These are phyloP conservation scores for Nannizziopsis arthrosporioides DNA, from an alignment of 2,329 filamentous ascomycete genomes.

Conservation along the genomic window DNA sequence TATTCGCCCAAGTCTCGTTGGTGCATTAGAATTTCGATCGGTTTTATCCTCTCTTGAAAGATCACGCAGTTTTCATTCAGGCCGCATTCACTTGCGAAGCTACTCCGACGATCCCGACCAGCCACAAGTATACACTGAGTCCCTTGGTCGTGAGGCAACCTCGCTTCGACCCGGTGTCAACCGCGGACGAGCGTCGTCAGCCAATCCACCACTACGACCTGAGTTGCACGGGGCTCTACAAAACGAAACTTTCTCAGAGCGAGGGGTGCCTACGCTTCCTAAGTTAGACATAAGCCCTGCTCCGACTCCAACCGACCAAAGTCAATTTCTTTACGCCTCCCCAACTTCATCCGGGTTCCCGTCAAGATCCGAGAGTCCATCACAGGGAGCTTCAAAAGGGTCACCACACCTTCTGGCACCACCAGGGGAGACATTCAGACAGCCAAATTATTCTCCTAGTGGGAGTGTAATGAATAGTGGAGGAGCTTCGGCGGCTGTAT, in stretches of 20 bases:
- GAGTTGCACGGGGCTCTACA: conserved; percentile 35
- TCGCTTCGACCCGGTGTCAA: conserved; percentile 11
- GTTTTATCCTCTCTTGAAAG: conserved; percentile 77
- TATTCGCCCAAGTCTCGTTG: conserved; percentile 84
- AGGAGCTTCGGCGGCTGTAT: conserved; percentile 13
- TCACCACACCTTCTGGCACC: conserved; percentile 36
- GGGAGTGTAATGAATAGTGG: not conserved
- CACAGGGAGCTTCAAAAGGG: conserved; percentile 18
- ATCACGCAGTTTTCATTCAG: conserved; percentile 62
- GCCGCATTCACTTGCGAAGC: conserved; percentile 56
- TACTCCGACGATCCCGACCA: conserved; percentile 54
- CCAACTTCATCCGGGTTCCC: conserved; percentile 24
- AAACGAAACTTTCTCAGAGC: conserved; percentile 9
- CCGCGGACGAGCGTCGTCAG: conserved; percentile 46
- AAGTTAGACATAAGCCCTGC: not conserved
- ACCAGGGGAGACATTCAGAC: conserved; percentile 30
- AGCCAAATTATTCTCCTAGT: conserved; percentile 26
- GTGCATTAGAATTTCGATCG: conserved; percentile 85
- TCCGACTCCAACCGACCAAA: not conserved
- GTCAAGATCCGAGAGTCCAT: conserved; percentile 27
- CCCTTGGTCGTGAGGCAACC: conserved; percentile 14
- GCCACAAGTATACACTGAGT: conserved; percentile 24
- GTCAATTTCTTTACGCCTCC: conserved; percentile 22
- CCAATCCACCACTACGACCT: conserved; percentile 41
- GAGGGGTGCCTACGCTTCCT: conserved; percentile 15